Conservation (phyloP, 306 rosid genomes). For the Begonia fuchsioides region DNA sequence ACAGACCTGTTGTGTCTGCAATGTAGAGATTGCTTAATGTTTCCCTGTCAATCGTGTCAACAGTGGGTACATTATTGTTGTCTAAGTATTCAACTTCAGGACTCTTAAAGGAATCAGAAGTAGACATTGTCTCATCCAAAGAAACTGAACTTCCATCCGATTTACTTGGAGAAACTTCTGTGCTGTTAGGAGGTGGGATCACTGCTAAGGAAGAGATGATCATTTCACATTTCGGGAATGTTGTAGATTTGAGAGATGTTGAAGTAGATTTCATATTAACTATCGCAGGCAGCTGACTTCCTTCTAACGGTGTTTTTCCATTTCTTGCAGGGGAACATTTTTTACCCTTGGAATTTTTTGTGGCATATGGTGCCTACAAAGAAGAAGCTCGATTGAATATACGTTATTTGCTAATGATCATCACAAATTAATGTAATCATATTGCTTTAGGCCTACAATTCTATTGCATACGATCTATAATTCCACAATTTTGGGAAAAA, state of each 20-base stretch:
- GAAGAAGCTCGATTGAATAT: not conserved
- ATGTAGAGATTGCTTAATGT: slow-evolving; percentile 55
- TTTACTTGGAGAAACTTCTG: slow-evolving; percentile 69
- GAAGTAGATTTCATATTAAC: slow-evolving; percentile 27
- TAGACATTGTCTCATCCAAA: slow-evolving; percentile 73
- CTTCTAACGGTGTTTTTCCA: slow-evolving; percentile 8
- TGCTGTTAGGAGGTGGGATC: slow-evolving; percentile 18
- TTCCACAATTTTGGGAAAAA: no score
- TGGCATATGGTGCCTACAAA: slow-evolving; percentile 39
- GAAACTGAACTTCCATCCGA: slow-evolving; percentile 72
- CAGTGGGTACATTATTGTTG: slow-evolving; percentile 42
- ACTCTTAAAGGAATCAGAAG: slow-evolving; percentile 73
- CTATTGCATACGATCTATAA: no score
- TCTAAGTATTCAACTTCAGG: slow-evolving; percentile 80
- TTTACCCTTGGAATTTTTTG: slow-evolving; percentile 53
- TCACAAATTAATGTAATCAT: no score
- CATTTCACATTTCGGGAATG: slow-evolving; percentile 20
- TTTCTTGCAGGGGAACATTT: slow-evolving; percentile 29
- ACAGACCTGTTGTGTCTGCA: slow-evolving; percentile 32
- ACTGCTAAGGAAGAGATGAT: slow-evolving; percentile 12
- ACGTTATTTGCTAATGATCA: no score
- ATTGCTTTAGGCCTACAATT: no score
- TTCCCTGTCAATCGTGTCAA: slow-evolving; percentile 56
- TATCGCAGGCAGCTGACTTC: slow-evolving; percentile 14
- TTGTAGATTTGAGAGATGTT: slow-evolving; percentile 23